Evolutionary conservation across 805 yeast species (phyloP), one percentile per base, ranked within the genome.

Genomic region (Hagleromyces aurorensis): DNA sequence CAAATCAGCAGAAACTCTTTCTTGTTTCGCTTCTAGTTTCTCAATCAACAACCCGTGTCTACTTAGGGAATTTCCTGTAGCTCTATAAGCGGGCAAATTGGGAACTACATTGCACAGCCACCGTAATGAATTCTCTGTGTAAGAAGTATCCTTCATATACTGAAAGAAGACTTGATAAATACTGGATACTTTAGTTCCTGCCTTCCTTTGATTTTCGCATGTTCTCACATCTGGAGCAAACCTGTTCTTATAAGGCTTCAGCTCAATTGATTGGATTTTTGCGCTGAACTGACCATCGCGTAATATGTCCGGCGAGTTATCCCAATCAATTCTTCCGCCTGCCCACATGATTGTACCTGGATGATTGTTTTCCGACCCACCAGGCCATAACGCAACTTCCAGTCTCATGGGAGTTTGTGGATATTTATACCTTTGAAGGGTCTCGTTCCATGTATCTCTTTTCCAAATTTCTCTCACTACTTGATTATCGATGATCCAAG

Each of bases 271-370:
- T 44, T 73, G 62, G 18, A 89, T 55, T 32, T 67, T 65, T 6
- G 82, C 77, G 47, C 72, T 78, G 62, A 72, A 79, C 61, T 84
- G 84, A 6, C 96, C 96, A 25, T 73, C 68, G 35, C 78, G 61
- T 34, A 67, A 39, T 31, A 86, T 72, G 55, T 85, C 96, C 2
- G 67, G 60, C 5, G 87, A 67, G 52, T 44, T 48, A 10, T 79
- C 63, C 96, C 96, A 89, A 61, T 84, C 70, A 32, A 89, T 72
- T 7, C 39, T 59, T 51, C 96, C 97, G 48, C 96, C 96, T 12
- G 95, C 85, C 89, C 89, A 87, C 33, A 66, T 75, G 32, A 74
- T 65, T 3, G 89, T 80, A 52, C 89, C 89, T 7, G 59, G 52
- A 17, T 68, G 70, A 46, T 66, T 70, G 15, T 56, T 38, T 12